A percentile compares a stretch with the other conserved stretches of the same genome.
Evolutionary conservation across 169 alveolate species (phyloP).

Genomic region (Toxoplasma gondii): DNA sequence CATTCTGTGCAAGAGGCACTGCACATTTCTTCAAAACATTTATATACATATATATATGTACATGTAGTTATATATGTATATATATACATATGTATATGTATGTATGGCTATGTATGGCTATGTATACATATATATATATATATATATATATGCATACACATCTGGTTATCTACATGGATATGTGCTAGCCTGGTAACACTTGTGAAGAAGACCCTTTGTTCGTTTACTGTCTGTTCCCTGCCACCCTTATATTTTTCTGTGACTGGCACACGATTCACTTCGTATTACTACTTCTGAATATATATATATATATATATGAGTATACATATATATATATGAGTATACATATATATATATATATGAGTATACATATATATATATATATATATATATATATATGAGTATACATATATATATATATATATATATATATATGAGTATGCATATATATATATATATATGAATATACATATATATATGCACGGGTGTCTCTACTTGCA

Average conservation of each 20-base stretch:
- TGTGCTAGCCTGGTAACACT: neutral
- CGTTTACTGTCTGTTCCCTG: no score
- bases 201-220: neutral
- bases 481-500: neutral
- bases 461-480: neutral
- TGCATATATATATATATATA: conserved; percentile 18
- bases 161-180: neutral
- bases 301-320: neutral
- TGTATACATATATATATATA: no score
- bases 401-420: neutral
- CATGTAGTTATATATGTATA: neutral
- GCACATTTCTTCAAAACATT: neutral
- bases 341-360: neutral
- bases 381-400: neutral
- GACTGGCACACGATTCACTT: neutral
- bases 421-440: neutral
- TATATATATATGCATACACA: neutral
- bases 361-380: neutral
- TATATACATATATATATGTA: neutral
- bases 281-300: neutral
- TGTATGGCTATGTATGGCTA: neutral
- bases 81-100: no score
- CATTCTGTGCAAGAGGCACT: no score
- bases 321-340: neutral
- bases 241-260: no score